These are phyloP conservation scores for Apiospora koreana DNA, from an alignment of 2,329 filamentous ascomycete species.

Conservation along the genomic window DNA sequence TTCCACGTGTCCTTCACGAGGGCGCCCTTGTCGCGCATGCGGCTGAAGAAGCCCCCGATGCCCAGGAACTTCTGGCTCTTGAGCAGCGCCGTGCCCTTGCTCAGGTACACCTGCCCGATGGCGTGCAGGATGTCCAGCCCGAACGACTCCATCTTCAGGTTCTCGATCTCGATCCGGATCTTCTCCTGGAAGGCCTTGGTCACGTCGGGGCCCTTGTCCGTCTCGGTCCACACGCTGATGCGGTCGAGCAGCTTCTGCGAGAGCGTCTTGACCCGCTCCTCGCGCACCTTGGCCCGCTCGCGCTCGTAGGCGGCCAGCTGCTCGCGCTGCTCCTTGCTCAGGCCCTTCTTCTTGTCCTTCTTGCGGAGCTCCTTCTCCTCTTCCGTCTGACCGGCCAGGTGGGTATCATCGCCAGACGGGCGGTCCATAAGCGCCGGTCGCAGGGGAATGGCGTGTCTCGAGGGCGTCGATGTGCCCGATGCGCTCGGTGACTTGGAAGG, in stretches of 20 bases:
- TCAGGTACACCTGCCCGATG: slow-evolving; percentile 86
- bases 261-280: slow-evolving; percentile 87
- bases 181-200: slow-evolving; percentile 91
- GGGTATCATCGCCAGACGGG: slow-evolving; percentile 70
- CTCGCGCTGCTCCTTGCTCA: slow-evolving; percentile 91
- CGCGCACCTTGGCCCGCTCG: slow-evolving; percentile 79
- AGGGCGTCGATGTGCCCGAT: slow-evolving; percentile 42
- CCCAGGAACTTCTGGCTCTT: slow-evolving; percentile 97
- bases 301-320: slow-evolving; percentile 85
- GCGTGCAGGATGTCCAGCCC: slow-evolving; percentile 95
- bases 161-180: slow-evolving; percentile 91
- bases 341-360: slow-evolving; percentile 81
- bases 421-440: slow-evolving; percentile 88
- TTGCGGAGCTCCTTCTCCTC: slow-evolving; percentile 76
- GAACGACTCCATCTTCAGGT: slow-evolving; percentile 99
- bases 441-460: slow-evolving; percentile 62
- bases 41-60: slow-evolving; percentile 90
- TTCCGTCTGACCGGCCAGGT: slow-evolving; percentile 65
- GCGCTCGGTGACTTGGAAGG: slow-evolving; percentile 27
- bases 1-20: slow-evolving; percentile 98
- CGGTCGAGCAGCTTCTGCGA: slow-evolving; percentile 84
- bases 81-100: slow-evolving; percentile 83
- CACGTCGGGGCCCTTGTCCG: slow-evolving; percentile 83
- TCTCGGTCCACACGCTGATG: slow-evolving; percentile 95
- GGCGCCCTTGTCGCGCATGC: slow-evolving; percentile 94